Conservation (phyloP, 768 basidiomycete genomes). For the Suillus variegatus region DNA sequence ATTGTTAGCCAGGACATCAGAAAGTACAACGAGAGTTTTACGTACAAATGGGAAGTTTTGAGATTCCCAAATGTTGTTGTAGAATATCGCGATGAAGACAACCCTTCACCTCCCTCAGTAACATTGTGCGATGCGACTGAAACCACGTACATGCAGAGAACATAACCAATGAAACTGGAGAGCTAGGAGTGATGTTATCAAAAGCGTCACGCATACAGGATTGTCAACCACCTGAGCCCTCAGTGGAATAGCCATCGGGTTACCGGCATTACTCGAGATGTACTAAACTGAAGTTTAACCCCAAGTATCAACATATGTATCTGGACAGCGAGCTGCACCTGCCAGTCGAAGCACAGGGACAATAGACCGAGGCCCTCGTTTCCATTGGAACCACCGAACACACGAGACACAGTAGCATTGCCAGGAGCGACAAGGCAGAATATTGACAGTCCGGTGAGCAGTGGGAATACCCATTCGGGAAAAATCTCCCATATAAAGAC, state of each 20-base stretch:
- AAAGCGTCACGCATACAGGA: not conserved
- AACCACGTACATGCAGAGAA: conserved; percentile 47
- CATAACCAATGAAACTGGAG: conserved; percentile 50
- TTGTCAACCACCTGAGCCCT: conserved; percentile 40
- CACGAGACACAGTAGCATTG: conserved; percentile 49
- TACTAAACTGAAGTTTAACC: conserved; percentile 45
- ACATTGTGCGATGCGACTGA: not conserved
- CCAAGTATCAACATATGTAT: conserved; percentile 32
- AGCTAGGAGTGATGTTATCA: conserved; percentile 20
- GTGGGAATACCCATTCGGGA: conserved; percentile 32
- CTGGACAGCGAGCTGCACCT: conserved; percentile 24
- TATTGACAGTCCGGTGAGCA: conserved; percentile 58
- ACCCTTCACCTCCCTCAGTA: conserved; percentile 13
- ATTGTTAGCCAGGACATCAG: conserved; percentile 12
- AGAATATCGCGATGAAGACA: conserved; percentile 39
- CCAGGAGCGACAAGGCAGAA: conserved; percentile 55
- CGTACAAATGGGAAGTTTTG: conserved; percentile 60
- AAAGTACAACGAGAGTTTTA: not conserved
- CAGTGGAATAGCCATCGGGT: conserved; percentile 56
- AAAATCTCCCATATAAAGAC: conserved; percentile 48
- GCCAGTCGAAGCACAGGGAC: conserved; percentile 64
- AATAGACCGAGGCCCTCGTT: conserved; percentile 66
- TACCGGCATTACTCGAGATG: conserved; percentile 18
- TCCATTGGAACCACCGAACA: conserved; percentile 63
- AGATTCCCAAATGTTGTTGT: conserved; percentile 56